phyloP scores from a whole-genome alignment of 768 basidiomycete species.

The Calocera viscosa region DNA sequence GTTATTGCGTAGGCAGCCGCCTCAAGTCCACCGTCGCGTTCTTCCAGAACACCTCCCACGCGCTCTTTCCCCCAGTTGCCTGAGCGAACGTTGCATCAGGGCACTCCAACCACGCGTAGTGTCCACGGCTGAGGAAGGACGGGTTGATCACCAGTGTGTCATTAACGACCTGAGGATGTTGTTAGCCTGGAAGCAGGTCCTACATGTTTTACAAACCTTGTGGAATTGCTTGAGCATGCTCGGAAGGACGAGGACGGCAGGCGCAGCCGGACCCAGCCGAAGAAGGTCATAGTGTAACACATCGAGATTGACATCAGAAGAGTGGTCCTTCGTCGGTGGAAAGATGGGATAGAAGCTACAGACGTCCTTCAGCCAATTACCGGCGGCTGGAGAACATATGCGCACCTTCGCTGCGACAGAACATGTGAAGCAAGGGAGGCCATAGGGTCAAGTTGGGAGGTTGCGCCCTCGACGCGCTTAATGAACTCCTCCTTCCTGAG shows the following conservation, averaged over 20 bases:
- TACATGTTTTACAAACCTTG: constrained; percentile 64
- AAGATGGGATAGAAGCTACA: constrained; percentile 89
- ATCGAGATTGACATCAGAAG: constrained; percentile 79
- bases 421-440: constrained; percentile 64
- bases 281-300: constrained; percentile 58
- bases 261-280: constrained; percentile 38
- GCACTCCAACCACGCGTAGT: constrained; percentile 9
- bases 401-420: constrained; percentile 74
- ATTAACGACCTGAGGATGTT: constrained; percentile 56
- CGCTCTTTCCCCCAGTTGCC: neutral
- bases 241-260: constrained; percentile 77
- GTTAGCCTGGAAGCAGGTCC: no score
- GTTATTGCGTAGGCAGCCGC: neutral
- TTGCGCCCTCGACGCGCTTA: constrained; percentile 45
- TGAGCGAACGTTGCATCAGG: neutral
- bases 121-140: constrained; percentile 41
- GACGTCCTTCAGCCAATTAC: neutral
- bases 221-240: constrained; percentile 82
- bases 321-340: constrained; percentile 62
- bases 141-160: constrained; percentile 76
- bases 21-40: constrained; percentile 1
- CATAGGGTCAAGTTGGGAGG: constrained; percentile 48
- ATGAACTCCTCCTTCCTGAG: constrained; percentile 72
- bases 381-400: neutral
- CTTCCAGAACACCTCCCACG: constrained; percentile 7